Conservation (phyloP, 108 stramenopile genomes). For the Chaetoceros tenuissimus region DNA sequence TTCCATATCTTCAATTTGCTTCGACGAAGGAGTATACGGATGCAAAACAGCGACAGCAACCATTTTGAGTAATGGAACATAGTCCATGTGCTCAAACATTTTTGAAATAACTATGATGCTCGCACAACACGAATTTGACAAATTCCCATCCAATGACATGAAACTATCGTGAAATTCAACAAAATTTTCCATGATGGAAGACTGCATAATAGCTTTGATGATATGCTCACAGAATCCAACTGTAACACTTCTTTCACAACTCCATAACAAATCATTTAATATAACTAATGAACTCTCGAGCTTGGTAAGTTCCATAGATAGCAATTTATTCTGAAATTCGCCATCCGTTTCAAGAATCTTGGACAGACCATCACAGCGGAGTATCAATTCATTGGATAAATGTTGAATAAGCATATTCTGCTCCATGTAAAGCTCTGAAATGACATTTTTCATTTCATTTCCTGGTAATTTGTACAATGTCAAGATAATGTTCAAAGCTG, state of each 20-base stretch:
- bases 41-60: slow-evolving; percentile 50
- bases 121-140: slow-evolving; percentile 31
- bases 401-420: slow-evolving; percentile 23
- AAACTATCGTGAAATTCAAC: slow-evolving; percentile 4
- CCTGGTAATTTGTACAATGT: slow-evolving; percentile 49
- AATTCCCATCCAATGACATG: slow-evolving; percentile 23
- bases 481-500: slow-evolving; percentile 58
- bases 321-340: slow-evolving; percentile 32
- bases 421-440: slow-evolving; percentile 20
- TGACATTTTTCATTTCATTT: slow-evolving; percentile 37
- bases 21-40: slow-evolving; percentile 23
- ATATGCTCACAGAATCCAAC: slow-evolving; percentile 63
- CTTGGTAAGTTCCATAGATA: slow-evolving; percentile 36
- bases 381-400: slow-evolving; percentile 27
- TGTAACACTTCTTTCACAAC: slow-evolving; percentile 59
- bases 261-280: slow-evolving; percentile 67
- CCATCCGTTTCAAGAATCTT: slow-evolving; percentile 46
- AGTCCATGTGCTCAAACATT: slow-evolving; percentile 36
- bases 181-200: slow-evolving; percentile 26
- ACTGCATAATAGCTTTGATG: slow-evolving; percentile 49
- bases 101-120: slow-evolving; percentile 30
- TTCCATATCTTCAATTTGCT: slow-evolving; percentile 1
- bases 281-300: slow-evolving; percentile 59
- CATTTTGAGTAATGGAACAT: slow-evolving; percentile 48
- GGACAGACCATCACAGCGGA: slow-evolving; percentile 21